Base-by-base conservation (phyloP, 208 protist species). In the Leishmania arabica region DNA sequence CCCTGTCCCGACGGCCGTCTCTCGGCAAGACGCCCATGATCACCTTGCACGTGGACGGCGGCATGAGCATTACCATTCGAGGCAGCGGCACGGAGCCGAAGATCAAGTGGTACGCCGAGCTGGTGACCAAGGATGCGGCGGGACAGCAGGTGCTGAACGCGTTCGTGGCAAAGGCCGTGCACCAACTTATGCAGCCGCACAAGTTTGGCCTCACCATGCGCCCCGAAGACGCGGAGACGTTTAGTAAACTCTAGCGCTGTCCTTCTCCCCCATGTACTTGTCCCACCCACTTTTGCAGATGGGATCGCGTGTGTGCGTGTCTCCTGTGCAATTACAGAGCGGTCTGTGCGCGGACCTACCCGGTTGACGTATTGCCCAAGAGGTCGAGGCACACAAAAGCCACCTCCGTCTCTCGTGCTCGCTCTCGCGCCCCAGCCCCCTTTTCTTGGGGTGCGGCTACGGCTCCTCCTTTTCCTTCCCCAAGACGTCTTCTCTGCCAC, bases 1-100 rank as follows among this genome's bases (percentile, higher is more conserved):
- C 69, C 17, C 53, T 76, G 31, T 75, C 68, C 1, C 66, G 79
- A 19, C 84, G 98, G 24, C 93, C 98, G 5, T 40, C 84, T 7
- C 94, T 88, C 37, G 81, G 75, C 27, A 91, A 89, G 17, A 93
- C 89, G 64, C 92, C 99, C 51, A 99, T 99, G 92, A 95, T 99
- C 68, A 99, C 97, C 13, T 98, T 99, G 21, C 96, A 88, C 79
- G 98, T 99, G 75, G 92, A 95, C 24, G 99, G 99, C 84, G 93
- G 90, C 66, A 83, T 91, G 60, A 90, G 89, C 7, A 86, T 98
- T 13, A 99, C 99, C 8, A 65, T 99, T 17, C 95, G 99, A 60
- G 95, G 97, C 58, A 97, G 90, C 82, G 99, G 99, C 5, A 99
- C 99, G 40, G 99, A 99, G 85, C 99, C 99, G 60, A 99, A 99